Conservation (phyloP, 2,329 filamentous ascomycete species). For the Scedosporium minutisporum region DNA sequence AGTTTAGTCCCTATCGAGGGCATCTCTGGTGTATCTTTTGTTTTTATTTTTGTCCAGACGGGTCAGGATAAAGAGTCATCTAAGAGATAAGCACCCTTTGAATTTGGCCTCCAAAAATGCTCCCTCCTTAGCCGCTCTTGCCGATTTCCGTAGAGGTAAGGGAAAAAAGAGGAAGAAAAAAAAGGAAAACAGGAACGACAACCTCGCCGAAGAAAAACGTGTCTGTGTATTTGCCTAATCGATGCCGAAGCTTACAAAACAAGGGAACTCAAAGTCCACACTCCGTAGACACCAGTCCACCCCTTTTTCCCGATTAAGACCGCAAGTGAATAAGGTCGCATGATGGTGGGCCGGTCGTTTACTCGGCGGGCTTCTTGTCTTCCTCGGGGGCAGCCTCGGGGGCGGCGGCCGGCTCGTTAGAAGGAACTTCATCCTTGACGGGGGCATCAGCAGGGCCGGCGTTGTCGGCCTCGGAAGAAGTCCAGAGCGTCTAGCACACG, state of each 20-base stretch:
- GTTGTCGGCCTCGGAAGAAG: constrained; percentile 92
- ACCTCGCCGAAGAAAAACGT: constrained; percentile 19
- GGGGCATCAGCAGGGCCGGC: constrained; percentile 39
- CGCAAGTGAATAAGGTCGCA: constrained; percentile 20
- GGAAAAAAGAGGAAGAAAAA: background rate
- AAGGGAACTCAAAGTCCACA: constrained; percentile 20
- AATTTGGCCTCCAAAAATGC: constrained; percentile 28
- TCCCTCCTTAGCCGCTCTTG: constrained; percentile 25
- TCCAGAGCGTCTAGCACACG: constrained; percentile 79
- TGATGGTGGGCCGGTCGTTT: constrained; percentile 22
- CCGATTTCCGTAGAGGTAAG: constrained; percentile 24
- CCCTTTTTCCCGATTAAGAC: constrained; percentile 31
- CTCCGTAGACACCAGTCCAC: constrained; percentile 55
- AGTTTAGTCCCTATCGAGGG: background rate
- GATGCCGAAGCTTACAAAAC: constrained; percentile 25
- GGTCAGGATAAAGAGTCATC: constrained; percentile 45
- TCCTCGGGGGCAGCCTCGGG: constrained; percentile 49
- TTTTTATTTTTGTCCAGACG: constrained; percentile 47
- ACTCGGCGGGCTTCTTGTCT: constrained; percentile 54
- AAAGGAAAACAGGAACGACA: constrained; percentile 12
- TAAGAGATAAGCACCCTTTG: constrained; percentile 40
- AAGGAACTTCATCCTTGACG: constrained; percentile 34
- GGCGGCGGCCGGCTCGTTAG: constrained; percentile 43
- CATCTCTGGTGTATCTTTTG: background rate
- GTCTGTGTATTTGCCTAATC: constrained; percentile 37